A percentile compares a stretch with the other conserved stretches of the same genome.
Evolutionary conservation across 805 yeast genomes (phyloP).

Genomic region (Candida nanaspora): DNA sequence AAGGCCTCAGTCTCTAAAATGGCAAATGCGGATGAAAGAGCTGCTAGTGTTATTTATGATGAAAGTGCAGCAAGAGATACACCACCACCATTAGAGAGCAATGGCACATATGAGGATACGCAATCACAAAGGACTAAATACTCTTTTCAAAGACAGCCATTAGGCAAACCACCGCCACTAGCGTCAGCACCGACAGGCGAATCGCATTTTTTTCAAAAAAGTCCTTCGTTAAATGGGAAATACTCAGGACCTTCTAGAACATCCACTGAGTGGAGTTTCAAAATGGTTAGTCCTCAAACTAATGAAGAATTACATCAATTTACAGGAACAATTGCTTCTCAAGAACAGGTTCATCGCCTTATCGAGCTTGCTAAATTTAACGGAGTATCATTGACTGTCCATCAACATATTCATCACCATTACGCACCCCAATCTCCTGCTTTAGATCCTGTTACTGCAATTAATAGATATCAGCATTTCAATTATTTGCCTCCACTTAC

Average conservation of each 20-base stretch:
- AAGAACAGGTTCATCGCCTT: conserved; percentile 48
- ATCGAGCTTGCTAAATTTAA: conserved; percentile 54
- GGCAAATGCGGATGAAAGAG: too few relatives aligned
- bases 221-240: conserved; percentile 7
- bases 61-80: background rate
- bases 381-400: conserved; percentile 58
- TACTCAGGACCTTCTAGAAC: conserved; percentile 18
- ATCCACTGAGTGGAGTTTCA: conserved; percentile 56
- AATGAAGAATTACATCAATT: conserved; percentile 36
- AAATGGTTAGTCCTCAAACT: conserved; percentile 36
- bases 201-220: conserved; percentile 2
- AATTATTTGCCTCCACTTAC: conserved; percentile 66
- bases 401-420: conserved; percentile 83
- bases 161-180: conserved; percentile 7
- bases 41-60: too few relatives aligned
- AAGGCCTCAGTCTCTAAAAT: too few relatives aligned
- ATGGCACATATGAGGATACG: background rate
- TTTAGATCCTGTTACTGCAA: conserved; percentile 44
- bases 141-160: conserved; percentile 12
- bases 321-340: conserved; percentile 42
- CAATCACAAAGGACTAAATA: conserved; percentile 1
- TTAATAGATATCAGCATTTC: conserved; percentile 61
- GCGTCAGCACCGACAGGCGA: conserved; percentile 6
- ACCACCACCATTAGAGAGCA: background rate
- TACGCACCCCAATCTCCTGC: conserved; percentile 40